Conservation (phyloP, 2,329 filamentous ascomycete species). For the Chaetomium sp. region DNA sequence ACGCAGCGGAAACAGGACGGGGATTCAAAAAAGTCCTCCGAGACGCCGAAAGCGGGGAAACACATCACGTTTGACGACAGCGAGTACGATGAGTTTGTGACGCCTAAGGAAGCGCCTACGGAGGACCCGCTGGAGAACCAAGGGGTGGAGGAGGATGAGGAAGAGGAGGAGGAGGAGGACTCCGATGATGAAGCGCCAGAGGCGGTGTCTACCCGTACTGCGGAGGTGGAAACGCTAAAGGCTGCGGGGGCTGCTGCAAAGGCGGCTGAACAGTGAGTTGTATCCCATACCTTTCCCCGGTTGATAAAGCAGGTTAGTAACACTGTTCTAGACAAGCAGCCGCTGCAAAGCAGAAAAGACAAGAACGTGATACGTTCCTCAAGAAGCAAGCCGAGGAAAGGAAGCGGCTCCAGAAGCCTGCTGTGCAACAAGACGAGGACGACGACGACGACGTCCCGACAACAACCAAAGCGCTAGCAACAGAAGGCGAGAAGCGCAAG, state of each 20-base stretch:
- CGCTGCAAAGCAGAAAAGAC: slow-evolving; percentile 48
- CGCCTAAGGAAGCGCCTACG: slow-evolving; percentile 25
- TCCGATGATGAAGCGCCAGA: slow-evolving; percentile 51
- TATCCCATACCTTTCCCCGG: background rate
- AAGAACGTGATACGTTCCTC: slow-evolving; percentile 47
- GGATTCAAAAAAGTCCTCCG: slow-evolving; percentile 19
- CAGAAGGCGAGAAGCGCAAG: slow-evolving; percentile 27
- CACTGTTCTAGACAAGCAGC: slow-evolving; percentile 39
- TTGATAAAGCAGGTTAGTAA: background rate
- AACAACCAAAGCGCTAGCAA: slow-evolving; percentile 6
- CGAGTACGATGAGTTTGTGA: slow-evolving; percentile 28
- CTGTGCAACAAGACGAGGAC: slow-evolving; percentile 21
- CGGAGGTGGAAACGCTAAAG: slow-evolving; percentile 41
- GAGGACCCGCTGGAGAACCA: slow-evolving; percentile 20
- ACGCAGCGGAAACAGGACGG: slow-evolving; percentile 12
- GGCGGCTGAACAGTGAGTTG: slow-evolving; percentile 45
- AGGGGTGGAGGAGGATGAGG: slow-evolving; percentile 6
- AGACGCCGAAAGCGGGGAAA: slow-evolving; percentile 23
- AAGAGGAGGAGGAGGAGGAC: slow-evolving; percentile 38
- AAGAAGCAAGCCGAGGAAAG: slow-evolving; percentile 49
- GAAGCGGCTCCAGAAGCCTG: slow-evolving; percentile 30
- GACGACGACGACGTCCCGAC: slow-evolving; percentile 11
- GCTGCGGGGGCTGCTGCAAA: slow-evolving; percentile 42
- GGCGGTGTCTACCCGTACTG: slow-evolving; percentile 48
- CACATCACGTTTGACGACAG: slow-evolving; percentile 29